Percentiles rank a stretch among this genome's conserved stretches.
Conservation (phyloP, 768 basidiomycete genomes). For the Auriscalpium orientale region DNA sequence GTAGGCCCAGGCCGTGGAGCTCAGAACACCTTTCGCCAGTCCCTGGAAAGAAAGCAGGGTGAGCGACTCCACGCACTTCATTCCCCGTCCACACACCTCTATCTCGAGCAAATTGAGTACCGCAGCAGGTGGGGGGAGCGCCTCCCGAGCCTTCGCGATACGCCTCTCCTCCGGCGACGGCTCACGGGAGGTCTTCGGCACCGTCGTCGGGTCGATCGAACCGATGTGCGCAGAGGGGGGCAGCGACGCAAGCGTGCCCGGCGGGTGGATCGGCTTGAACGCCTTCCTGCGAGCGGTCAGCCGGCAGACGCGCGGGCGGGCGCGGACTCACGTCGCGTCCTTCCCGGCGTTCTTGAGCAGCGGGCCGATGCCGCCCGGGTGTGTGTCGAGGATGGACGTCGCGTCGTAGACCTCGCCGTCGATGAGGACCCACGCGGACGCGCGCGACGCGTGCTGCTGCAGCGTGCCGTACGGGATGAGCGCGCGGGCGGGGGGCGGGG, state of each 20-base stretch:
- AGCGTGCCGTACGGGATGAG: conserved; percentile 8
- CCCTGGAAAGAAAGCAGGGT: conserved; percentile 6
- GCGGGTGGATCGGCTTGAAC: conserved; percentile 13
- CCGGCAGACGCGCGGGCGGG: neutral
- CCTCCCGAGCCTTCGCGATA: conserved; percentile 17
- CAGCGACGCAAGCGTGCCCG: conserved; percentile 15
- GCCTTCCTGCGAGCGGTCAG: conserved; percentile 9
- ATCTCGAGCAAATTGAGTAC: conserved; percentile 24
- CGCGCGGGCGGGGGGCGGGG: neutral
- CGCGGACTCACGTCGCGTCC: conserved; percentile 66
- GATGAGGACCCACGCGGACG: conserved; percentile 1
- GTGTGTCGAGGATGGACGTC: conserved; percentile 13
- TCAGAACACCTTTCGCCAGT: conserved; percentile 21
- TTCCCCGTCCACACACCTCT: conserved; percentile 12
- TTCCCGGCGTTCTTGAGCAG: conserved; percentile 85
- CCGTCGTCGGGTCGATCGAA: conserved; percentile 20
- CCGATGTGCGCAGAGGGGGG: conserved; percentile 22
- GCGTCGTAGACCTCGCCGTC: conserved; percentile 11
- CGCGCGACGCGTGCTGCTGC: conserved; percentile 6
- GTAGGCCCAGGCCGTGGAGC: conserved; percentile 23
- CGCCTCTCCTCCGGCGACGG: conserved; percentile 23
- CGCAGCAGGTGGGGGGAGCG: conserved; percentile 18
- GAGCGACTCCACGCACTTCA: neutral
- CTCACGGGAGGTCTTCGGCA: conserved; percentile 12
- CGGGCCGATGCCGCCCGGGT: conserved; percentile 69